Evolutionary conservation across 2,329 filamentous ascomycete species (phyloP).

Genomic region (Aplosporella prunicola): DNA sequence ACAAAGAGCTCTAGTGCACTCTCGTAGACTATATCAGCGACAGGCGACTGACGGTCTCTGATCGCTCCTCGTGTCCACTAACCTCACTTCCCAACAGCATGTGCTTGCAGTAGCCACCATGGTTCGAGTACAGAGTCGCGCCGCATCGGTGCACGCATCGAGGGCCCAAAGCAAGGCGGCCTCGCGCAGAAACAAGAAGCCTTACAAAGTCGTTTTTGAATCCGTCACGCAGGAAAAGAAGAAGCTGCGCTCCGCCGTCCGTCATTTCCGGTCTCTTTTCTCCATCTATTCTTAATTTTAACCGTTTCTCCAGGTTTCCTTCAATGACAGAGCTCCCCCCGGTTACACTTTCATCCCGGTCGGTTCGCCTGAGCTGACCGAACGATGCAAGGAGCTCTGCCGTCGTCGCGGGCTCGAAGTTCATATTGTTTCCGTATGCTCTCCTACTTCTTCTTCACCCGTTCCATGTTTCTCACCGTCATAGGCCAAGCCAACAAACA

Average conservation of each 20-base stretch:
- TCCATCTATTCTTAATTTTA: constrained; percentile 17
- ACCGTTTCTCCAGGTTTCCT: constrained; percentile 41
- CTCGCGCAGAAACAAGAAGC: constrained; percentile 30
- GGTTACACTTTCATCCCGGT: constrained; percentile 55
- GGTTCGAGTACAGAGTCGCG: constrained; percentile 5
- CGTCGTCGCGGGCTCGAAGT: constrained; percentile 45
- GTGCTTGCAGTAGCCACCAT: background rate
- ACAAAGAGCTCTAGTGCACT: too few species aligned
- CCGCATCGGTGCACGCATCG: constrained; percentile 11
- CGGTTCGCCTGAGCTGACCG: constrained; percentile 50
- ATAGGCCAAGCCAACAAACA: constrained; percentile 37
- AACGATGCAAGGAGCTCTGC: constrained; percentile 49
- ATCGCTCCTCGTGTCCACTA: constrained; percentile 1
- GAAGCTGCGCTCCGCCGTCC: constrained; percentile 44
- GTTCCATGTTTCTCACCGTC: constrained; percentile 13
- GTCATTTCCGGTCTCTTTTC: constrained; percentile 17
- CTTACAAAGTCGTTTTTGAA: constrained; percentile 51
- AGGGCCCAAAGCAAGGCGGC: too few species aligned
- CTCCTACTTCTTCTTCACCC: constrained; percentile 1
- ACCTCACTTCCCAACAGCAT: constrained; percentile 2
- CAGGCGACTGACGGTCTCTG: too few species aligned
- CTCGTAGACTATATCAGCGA: too few species aligned
- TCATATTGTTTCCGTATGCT: constrained; percentile 51
- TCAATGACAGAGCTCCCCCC: constrained; percentile 43
- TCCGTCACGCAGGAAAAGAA: constrained; percentile 51